These are phyloP conservation scores for Leccinum disarticulatum DNA, from an alignment of 768 basidiomycete genomes.

Conservation along the genomic window DNA sequence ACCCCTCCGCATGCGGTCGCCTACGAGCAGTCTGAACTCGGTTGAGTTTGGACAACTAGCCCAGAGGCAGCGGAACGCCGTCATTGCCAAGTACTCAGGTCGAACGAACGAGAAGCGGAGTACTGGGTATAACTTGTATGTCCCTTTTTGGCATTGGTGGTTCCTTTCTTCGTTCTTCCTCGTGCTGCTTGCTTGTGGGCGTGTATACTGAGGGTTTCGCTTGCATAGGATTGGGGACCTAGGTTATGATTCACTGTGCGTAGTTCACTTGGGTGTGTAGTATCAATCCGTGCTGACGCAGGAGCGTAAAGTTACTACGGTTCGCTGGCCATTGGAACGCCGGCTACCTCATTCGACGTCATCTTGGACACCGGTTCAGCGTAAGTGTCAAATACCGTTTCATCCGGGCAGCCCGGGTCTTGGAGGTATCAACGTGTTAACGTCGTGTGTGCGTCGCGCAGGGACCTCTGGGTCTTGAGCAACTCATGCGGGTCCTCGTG, in stretches of 20 bases:
- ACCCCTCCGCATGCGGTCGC: slow-evolving; percentile 21
- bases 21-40: neutral
- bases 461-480: slow-evolving; percentile 52
- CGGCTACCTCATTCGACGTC: slow-evolving; percentile 45
- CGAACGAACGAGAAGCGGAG: slow-evolving; percentile 37
- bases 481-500: slow-evolving; percentile 33
- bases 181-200: neutral
- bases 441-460: slow-evolving; percentile 16
- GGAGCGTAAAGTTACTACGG: slow-evolving; percentile 35
- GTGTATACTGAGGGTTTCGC: slow-evolving; percentile 1
- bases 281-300: slow-evolving; percentile 1
- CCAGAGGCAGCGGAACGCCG: slow-evolving; percentile 40
- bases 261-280: neutral
- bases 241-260: slow-evolving; percentile 61
- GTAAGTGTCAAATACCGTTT: slow-evolving; percentile 15
- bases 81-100: slow-evolving; percentile 49
- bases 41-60: slow-evolving; percentile 34
- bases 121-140: slow-evolving; percentile 53
- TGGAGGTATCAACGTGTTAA: neutral
- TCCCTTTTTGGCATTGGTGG: neutral
- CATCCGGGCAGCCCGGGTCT: neutral
- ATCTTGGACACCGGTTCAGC: slow-evolving; percentile 54
- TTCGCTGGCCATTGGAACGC: slow-evolving; percentile 45
- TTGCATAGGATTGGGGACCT: slow-evolving; percentile 59
- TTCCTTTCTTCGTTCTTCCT: too few species aligned